A percentile compares a stretch with the other conserved stretches of the same genome.
Evolutionary conservation across 306 rosid genomes (phyloP).

Genomic region (Prunus dulcis): DNA sequence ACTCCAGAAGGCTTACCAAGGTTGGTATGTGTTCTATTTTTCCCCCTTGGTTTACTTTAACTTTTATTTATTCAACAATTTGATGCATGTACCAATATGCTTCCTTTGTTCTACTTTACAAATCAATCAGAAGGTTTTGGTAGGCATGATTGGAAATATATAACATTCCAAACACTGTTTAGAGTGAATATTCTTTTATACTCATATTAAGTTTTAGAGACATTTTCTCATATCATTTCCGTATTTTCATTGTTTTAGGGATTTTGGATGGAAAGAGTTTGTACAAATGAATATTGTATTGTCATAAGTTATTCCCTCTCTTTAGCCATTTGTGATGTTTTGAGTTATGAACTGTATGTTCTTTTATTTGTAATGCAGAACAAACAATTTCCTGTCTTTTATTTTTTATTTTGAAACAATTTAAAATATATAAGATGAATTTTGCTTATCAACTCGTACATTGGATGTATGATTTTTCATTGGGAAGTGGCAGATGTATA

Average conservation of each 20-base stretch:
- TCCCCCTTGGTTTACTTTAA: constrained; percentile 6
- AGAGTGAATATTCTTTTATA: background rate
- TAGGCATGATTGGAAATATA: background rate
- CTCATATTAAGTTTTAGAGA: too few relatives aligned
- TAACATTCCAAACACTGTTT: background rate
- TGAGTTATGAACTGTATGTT: too few relatives aligned
- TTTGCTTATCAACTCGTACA: too few relatives aligned
- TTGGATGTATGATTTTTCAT: background rate
- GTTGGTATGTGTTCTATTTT: constrained; percentile 23
- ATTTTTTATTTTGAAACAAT: too few relatives aligned
- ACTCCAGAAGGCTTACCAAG: constrained; percentile 77
- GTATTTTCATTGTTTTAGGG: background rate
- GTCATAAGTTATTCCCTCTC: too few relatives aligned
- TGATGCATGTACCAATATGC: background rate
- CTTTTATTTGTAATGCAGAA: too few relatives aligned
- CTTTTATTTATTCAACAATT: background rate
- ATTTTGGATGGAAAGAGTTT: background rate
- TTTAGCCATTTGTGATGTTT: too few relatives aligned
- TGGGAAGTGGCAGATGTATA: background rate
- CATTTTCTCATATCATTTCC: background rate
- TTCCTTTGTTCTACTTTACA: background rate
- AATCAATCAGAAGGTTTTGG: background rate
- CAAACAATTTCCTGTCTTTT: too few relatives aligned
- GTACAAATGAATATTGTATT: too few relatives aligned
- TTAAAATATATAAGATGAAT: too few relatives aligned